Percentiles rank a stretch among this genome's conserved stretches.
phyloP scores from a whole-genome alignment of 108 stramenopile species.

The Mediolabrus comicus region DNA sequence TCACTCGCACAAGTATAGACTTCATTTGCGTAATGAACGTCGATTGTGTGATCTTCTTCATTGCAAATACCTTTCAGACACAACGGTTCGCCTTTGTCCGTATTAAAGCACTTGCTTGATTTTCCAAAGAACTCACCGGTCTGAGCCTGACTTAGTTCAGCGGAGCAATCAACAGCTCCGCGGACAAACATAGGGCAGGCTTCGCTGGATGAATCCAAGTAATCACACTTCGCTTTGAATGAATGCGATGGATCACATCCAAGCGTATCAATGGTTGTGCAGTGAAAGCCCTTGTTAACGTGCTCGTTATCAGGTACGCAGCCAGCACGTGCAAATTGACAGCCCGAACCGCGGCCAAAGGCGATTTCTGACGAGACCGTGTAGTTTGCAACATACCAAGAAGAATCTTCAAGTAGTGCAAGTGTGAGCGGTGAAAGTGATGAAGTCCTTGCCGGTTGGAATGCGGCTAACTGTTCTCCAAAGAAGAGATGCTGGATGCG shows the following conservation, averaged over 20 bases:
- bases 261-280: slow-evolving; percentile 21
- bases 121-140: slow-evolving; percentile 35
- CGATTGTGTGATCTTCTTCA: slow-evolving; percentile 14
- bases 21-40: slow-evolving; percentile 19
- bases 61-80: slow-evolving; percentile 33
- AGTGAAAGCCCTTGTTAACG: slow-evolving; percentile 23
- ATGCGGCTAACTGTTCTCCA: slow-evolving; percentile 40
- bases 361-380: slow-evolving; percentile 22
- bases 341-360: slow-evolving; percentile 44
- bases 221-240: slow-evolving; percentile 39
- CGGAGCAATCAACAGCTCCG: slow-evolving; percentile 27
- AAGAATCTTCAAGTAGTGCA: slow-evolving; percentile 49
- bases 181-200: slow-evolving; percentile 38
- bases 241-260: slow-evolving; percentile 40
- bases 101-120: slow-evolving; percentile 40
- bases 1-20: slow-evolving; percentile 21
- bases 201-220: slow-evolving; percentile 8
- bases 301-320: slow-evolving; percentile 9
- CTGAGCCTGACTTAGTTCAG: neutral
- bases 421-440: slow-evolving; percentile 45
- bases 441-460: slow-evolving; percentile 4
- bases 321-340: slow-evolving; percentile 39
- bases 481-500: slow-evolving; percentile 33
- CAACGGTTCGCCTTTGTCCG: slow-evolving; percentile 28
- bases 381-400: slow-evolving; percentile 54